Conservation (phyloP, 2,329 filamentous ascomycete genomes). For the Incumbomyces lentus region DNA sequence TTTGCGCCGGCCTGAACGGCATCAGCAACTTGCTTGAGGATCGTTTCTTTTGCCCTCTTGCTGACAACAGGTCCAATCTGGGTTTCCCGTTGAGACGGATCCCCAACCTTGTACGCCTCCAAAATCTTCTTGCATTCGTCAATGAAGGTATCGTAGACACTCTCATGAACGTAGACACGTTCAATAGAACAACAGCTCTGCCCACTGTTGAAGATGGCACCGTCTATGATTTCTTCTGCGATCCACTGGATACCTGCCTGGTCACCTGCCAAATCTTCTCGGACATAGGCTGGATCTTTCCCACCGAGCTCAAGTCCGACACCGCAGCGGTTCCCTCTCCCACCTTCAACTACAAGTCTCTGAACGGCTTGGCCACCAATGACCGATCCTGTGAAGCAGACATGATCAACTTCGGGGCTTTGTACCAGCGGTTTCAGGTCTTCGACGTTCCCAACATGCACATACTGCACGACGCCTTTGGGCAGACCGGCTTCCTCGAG, state of each 20-base stretch:
- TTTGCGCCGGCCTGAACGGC: conserved; percentile 74
- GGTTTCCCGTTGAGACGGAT: conserved; percentile 67
- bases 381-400: conserved; percentile 92
- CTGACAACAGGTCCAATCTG: conserved; percentile 86
- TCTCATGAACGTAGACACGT: conserved; percentile 79
- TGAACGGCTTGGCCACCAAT: conserved; percentile 79
- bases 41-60: conserved; percentile 62
- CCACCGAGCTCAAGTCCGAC: conserved; percentile 88
- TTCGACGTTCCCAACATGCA: conserved; percentile 72
- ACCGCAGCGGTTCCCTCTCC: conserved; percentile 29
- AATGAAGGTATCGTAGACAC: conserved; percentile 74
- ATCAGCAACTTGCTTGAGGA: conserved; percentile 70
- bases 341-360: conserved; percentile 55
- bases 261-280: conserved; percentile 63
- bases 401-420: conserved; percentile 63
- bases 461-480: conserved; percentile 75
- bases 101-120: conserved; percentile 72
- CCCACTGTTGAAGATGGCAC: conserved; percentile 95
- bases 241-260: conserved; percentile 58
- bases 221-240: conserved; percentile 88
- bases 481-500: conserved; percentile 76
- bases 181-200: conserved; percentile 94
- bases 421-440: conserved; percentile 70
- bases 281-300: conserved; percentile 87
- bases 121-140: conserved; percentile 70